Evolutionary conservation across 805 yeast genomes (phyloP).

Genomic region (Starmerella lactis-condensi): DNA sequence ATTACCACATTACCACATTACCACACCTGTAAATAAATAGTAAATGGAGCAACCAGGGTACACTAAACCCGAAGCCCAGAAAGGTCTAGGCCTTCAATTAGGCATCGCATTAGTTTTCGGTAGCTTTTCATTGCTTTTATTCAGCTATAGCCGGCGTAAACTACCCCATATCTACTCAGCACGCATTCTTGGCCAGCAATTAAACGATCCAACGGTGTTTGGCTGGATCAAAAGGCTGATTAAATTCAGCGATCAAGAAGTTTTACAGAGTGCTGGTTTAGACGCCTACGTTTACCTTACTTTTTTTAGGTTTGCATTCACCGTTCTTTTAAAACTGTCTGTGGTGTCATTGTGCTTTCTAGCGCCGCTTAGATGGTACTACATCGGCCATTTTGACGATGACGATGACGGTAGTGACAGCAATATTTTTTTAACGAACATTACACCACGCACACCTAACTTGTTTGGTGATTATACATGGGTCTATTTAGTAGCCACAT

Average conservation of each 20-base stretch:
- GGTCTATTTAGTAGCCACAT: slow-evolving; percentile 77
- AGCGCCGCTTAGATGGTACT: slow-evolving; percentile 68
- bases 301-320: slow-evolving; percentile 76
- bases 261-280: slow-evolving; percentile 75
- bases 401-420: slow-evolving; percentile 17
- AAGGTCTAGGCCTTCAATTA: slow-evolving; percentile 64
- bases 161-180: slow-evolving; percentile 80
- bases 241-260: slow-evolving; percentile 49
- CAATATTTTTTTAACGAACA: background rate
- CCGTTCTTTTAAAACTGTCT: slow-evolving; percentile 43
- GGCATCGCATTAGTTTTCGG: slow-evolving; percentile 55
- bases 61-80: slow-evolving; percentile 18
- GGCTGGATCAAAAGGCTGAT: slow-evolving; percentile 66
- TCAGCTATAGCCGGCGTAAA: slow-evolving; percentile 49
- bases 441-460: slow-evolving; percentile 3
- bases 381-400: slow-evolving; percentile 59
- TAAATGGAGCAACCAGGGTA: slow-evolving; percentile 11
- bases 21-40: too few species aligned
- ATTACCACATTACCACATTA: too few species aligned
- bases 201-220: slow-evolving; percentile 37
- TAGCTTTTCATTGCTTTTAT: slow-evolving; percentile 41
- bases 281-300: slow-evolving; percentile 87
- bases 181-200: slow-evolving; percentile 35
- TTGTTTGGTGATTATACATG: slow-evolving; percentile 35
- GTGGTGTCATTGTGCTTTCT: slow-evolving; percentile 55